Evolutionary conservation across 805 yeast genomes (phyloP), one percentile per base, ranked within the genome.

Genomic region (Kodamaea hsintzibuensis): DNA sequence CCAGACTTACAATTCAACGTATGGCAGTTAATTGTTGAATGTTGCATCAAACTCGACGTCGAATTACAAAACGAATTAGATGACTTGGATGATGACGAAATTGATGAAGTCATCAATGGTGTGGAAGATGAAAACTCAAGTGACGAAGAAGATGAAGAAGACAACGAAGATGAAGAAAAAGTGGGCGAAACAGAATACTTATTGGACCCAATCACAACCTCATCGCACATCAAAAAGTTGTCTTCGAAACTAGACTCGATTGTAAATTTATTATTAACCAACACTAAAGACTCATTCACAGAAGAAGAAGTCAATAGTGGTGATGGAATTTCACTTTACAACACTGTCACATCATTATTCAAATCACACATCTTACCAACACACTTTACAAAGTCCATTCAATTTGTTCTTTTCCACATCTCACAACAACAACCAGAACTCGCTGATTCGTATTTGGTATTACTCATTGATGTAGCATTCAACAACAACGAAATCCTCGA

Each of bases 21-120:
- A 6, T 92, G 98, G 97, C 85, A 88, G 18, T 69, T 89, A 54
- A 77, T 92, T 13, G 74, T 91, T 40, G 97, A 93, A 68, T 82
- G 85, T 57, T 80, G 89, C 53, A 90, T 95, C 55, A 88, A 89
- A 59, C 76, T 95, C 47, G 99, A 93, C 70, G 97, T 92, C 4
- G 98, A 91, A 68, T 76, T 92, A 54, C 97, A 91, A 63, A 91
- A 89, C 64, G 95, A 88, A 61, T 72, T 90, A 54, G 97, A 91
- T 62, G 96, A 89, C 59, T 72, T 87, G 53, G 96, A 89, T 65
- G 95, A 89, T 59, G 80, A 75, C 37, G 74, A 72, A 53, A 88
- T 83, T 52, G 83, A 85, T 45, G 86, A 81, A 25, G 68, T 75
- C 38, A 72, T 75, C 16, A 71, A 72, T 54, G 78, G 74, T 3